Percentiles rank a stretch among this genome's conserved stretches.
These are phyloP conservation scores for Bonnemaisonia californica DNA, from an alignment of 31 red algal species.

Conservation along the genomic window DNA sequence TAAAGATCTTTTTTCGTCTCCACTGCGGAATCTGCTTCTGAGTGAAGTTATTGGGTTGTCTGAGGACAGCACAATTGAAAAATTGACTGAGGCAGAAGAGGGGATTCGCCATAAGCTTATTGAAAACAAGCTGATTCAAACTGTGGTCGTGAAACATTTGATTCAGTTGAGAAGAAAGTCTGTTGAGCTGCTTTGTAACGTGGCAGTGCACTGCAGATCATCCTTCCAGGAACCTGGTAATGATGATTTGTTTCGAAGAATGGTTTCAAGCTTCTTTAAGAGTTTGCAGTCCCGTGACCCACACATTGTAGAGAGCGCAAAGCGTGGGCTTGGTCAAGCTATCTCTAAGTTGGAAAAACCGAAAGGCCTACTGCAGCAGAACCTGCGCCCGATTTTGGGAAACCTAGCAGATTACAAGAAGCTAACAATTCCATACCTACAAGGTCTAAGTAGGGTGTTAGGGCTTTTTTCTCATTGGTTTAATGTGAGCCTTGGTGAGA, in stretches of 20 bases:
- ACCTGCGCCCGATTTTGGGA: conserved; percentile 88
- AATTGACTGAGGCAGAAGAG: conserved; percentile 91
- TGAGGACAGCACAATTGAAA: conserved; percentile 76
- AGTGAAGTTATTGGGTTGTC: conserved; percentile 73
- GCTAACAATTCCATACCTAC: conserved; percentile 83
- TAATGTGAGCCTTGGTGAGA: conserved; percentile 92
- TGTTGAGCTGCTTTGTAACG: conserved; percentile 63
- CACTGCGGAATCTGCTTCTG: conserved; percentile 52
- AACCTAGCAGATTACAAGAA: conserved; percentile 89
- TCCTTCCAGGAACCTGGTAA: conserved; percentile 42
- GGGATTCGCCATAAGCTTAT: conserved; percentile 77
- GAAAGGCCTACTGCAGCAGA: conserved; percentile 84
- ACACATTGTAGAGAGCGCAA: conserved; percentile 69
- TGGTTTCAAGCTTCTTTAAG: conserved; percentile 88
- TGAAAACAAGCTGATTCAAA: conserved; percentile 83
- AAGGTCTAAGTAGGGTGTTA: conserved; percentile 84
- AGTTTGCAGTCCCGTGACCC: conserved; percentile 80
- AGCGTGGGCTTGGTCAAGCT: conserved; percentile 74
- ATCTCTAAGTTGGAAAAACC: conserved; percentile 63
- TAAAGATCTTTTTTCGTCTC: conserved; percentile 51
- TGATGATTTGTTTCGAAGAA: conserved; percentile 64
- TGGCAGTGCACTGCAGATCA: conserved; percentile 48
- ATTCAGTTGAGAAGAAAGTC: conserved; percentile 48
- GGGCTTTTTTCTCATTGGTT: conserved; percentile 97
- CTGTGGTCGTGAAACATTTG: conserved; percentile 42